Evolutionary conservation across 257 asterid species (phyloP).

Genomic region (Scutellaria galericulata): DNA sequence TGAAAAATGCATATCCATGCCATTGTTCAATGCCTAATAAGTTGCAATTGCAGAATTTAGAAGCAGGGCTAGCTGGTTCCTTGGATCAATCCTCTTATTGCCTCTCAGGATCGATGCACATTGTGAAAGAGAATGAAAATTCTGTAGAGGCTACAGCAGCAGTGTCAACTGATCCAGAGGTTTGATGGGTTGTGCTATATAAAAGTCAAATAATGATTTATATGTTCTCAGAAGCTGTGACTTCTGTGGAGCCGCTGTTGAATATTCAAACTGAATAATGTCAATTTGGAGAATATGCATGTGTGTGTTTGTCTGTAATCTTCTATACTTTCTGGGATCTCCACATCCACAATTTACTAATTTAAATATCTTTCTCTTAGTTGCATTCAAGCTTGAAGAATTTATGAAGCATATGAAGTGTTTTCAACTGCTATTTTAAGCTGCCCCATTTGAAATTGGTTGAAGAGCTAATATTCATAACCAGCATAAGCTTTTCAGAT

Average conservation of each 20-base stretch:
- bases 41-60: constrained; percentile 41
- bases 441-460: not conserved
- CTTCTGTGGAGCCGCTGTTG: constrained; percentile 3
- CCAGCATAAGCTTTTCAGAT: constrained; percentile 15
- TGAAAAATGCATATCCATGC: constrained; percentile 18
- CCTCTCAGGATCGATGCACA: constrained; percentile 35
- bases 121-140: constrained; percentile 33
- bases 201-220: not conserved
- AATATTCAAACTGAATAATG: constrained; percentile 4
- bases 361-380: not conserved
- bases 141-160: constrained; percentile 34
- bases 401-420: constrained; percentile 20
- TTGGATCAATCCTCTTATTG: constrained; percentile 31
- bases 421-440: constrained; percentile 7
- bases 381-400: not conserved
- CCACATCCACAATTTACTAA: not conserved
- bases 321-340: constrained; percentile 14
- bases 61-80: constrained; percentile 29
- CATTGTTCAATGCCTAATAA: constrained; percentile 24
- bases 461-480: constrained; percentile 10
- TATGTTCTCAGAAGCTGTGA: constrained; percentile 12
- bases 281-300: constrained; percentile 15
- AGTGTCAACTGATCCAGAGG: constrained; percentile 35
- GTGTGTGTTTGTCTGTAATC: too few species aligned
- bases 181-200: constrained; percentile 29